Conservation (phyloP, 1,284 basidiomycete genomes). For the Fomitiporia mediterranea region DNA sequence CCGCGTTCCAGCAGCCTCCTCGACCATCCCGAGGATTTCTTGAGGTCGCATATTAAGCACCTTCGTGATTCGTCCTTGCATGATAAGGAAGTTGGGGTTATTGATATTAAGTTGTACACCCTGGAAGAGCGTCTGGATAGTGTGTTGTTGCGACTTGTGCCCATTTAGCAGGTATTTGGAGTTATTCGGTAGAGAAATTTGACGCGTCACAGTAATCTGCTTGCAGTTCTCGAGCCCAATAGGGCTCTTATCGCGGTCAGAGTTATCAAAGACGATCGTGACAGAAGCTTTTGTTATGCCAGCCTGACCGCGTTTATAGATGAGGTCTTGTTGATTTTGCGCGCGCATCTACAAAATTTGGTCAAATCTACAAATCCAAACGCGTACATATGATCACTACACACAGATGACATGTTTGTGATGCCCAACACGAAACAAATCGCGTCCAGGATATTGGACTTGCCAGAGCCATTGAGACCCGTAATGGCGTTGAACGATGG, state of each 20-base stretch:
- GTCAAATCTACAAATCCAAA: neutral
- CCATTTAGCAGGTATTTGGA: slow-evolving; percentile 98
- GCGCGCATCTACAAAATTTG: slow-evolving; percentile 76
- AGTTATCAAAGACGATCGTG: slow-evolving; percentile 98
- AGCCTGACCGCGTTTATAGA: slow-evolving; percentile 97
- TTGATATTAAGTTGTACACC: slow-evolving; percentile 99
- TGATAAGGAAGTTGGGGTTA: slow-evolving; percentile 99
- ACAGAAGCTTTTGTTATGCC: slow-evolving; percentile 97
- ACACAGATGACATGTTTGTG: slow-evolving; percentile 84
- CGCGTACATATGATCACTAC: slow-evolving; percentile 22
- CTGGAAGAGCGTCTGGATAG: slow-evolving; percentile 92
- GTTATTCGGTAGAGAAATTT: slow-evolving; percentile 91
- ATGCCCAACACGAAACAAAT: slow-evolving; percentile 98
- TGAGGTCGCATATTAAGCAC: slow-evolving; percentile 98
- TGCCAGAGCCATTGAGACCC: slow-evolving; percentile 90
- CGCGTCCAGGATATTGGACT: slow-evolving; percentile 97
- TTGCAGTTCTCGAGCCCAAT: slow-evolving; percentile 78
- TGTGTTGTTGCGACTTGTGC: slow-evolving; percentile 88
- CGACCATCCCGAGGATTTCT: slow-evolving; percentile 98
- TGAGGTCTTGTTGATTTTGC: slow-evolving; percentile 94
- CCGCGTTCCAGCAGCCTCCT: slow-evolving; percentile 96
- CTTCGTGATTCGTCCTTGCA: slow-evolving; percentile 97
- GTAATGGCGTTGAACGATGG: slow-evolving; percentile 97
- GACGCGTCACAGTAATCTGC: slow-evolving; percentile 95
- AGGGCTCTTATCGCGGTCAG: slow-evolving; percentile 85